Evolutionary conservation across 202 grass and related monocot genomes (phyloP).

Genomic region (Setaria italica): DNA sequence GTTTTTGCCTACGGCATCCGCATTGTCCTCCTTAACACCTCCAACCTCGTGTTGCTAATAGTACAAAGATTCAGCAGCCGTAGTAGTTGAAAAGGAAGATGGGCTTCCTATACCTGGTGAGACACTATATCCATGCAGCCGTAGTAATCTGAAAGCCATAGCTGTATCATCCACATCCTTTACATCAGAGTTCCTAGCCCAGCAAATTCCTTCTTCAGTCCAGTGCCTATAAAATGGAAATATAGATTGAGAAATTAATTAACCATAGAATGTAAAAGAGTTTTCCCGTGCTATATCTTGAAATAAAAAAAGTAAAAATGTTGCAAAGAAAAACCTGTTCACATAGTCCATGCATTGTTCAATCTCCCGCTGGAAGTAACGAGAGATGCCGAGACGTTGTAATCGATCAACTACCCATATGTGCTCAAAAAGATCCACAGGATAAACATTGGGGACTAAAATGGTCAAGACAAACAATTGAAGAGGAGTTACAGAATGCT

Average conservation of each 20-base stretch:
- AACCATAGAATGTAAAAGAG: neutral
- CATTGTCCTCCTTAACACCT: no score
- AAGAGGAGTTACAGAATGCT: neutral
- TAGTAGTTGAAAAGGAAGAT: no score
- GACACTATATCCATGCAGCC: conserved; percentile 74
- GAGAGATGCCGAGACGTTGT: conserved; percentile 76
- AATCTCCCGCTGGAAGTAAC: conserved; percentile 78
- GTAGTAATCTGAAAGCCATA: conserved; percentile 86
- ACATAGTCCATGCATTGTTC: conserved; percentile 70
- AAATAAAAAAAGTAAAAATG: neutral
- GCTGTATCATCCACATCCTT: conserved; percentile 82
- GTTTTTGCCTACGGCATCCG: no score
- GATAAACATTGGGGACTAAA: conserved; percentile 81
- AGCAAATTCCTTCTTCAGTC: conserved; percentile 82
- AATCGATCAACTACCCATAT: conserved; percentile 80
- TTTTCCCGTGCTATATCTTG: neutral
- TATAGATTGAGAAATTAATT: no score
- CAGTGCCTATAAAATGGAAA: conserved; percentile 54
- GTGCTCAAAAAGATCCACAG: conserved; percentile 88
- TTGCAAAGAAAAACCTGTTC: conserved; percentile 53
- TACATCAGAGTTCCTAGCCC: conserved; percentile 77
- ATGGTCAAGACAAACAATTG: conserved; percentile 1
- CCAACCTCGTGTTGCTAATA: no score
- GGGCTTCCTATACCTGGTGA: conserved; percentile 6
- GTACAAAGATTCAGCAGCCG: no score